These are phyloP conservation scores for Myrica gale DNA, from an alignment of 306 rosid species.

Conservation along the genomic window DNA sequence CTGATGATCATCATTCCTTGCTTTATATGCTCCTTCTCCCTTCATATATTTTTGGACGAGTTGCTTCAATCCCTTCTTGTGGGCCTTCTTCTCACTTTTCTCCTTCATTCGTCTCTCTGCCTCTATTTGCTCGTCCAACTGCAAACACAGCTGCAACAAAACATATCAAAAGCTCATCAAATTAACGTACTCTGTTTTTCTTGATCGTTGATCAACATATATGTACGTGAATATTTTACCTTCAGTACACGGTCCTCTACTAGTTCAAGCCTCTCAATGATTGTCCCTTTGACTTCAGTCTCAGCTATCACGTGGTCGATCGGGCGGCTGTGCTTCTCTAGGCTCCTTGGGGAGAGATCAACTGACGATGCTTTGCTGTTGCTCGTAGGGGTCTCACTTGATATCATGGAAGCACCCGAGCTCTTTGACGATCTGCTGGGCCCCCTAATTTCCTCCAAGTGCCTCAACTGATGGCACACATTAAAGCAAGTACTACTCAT, in stretches of 20 bases:
- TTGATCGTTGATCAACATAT: neutral
- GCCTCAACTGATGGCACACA: constrained; percentile 33
- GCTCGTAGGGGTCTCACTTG: constrained; percentile 47
- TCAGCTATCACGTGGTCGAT: constrained; percentile 56
- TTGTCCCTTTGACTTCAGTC: constrained; percentile 62
- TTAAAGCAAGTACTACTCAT: neutral
- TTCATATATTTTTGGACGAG: constrained; percentile 46
- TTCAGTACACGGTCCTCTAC: constrained; percentile 70
- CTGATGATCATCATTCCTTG: no score
- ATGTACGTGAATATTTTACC: constrained; percentile 29
- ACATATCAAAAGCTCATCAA: neutral
- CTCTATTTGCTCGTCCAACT: constrained; percentile 51
- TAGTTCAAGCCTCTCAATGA: constrained; percentile 62
- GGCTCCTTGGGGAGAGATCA: constrained; percentile 57
- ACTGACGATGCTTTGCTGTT: constrained; percentile 32
- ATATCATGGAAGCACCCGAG: constrained; percentile 30
- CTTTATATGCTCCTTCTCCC: neutral
- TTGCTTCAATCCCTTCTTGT: constrained; percentile 50
- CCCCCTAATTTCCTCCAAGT: constrained; percentile 45
- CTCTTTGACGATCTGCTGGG: constrained; percentile 29
- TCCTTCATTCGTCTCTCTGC: constrained; percentile 26
- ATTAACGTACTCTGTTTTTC: neutral
- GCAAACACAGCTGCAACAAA: constrained; percentile 46
- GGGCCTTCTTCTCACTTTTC: constrained; percentile 23
- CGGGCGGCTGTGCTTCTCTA: constrained; percentile 92